These are phyloP conservation scores for Detonula confervacea DNA, from an alignment of 352 stramenopile genomes.

Conservation along the genomic window DNA sequence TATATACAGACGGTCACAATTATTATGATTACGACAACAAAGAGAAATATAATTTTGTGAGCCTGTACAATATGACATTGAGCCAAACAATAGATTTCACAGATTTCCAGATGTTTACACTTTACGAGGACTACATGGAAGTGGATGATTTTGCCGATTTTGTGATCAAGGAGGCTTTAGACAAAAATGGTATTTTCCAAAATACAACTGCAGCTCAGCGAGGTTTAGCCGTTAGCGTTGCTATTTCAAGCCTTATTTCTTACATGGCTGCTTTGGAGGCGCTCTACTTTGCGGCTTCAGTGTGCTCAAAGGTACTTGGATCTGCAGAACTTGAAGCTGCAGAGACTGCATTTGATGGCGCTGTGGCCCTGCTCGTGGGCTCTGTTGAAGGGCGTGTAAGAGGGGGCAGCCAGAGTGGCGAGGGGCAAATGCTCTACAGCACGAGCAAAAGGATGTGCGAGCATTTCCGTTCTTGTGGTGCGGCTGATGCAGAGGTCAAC, in stretches of 20 bases:
- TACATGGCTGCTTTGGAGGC: conserved; percentile 62
- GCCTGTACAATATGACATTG: conserved; percentile 64
- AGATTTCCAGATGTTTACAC: conserved; percentile 48
- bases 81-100: conserved; percentile 37
- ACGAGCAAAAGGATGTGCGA: conserved; percentile 72
- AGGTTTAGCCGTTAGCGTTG: conserved; percentile 48
- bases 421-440: conserved; percentile 73
- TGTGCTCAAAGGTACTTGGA: conserved; percentile 39
- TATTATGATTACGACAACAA: conserved; percentile 68
- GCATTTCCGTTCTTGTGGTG: conserved; percentile 55
- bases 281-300: conserved; percentile 49
- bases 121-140: conserved; percentile 40
- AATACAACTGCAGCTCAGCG: conserved; percentile 41
- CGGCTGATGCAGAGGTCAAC: conserved; percentile 60
- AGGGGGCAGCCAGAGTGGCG: conserved; percentile 43
- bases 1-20: conserved; percentile 69
- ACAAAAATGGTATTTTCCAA: conserved; percentile 43
- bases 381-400: conserved; percentile 65
- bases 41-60: conserved; percentile 45
- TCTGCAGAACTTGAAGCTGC: no score
- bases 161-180: conserved; percentile 57
- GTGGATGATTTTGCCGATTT: conserved; percentile 47
- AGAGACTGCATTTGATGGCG: conserved; percentile 67
- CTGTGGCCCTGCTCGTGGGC: conserved; percentile 74
- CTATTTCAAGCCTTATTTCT: conserved; percentile 68